Evolutionary conservation across 2,329 filamentous ascomycete genomes (phyloP).

Genomic region (Zelopaecilomyces penicillatus): DNA sequence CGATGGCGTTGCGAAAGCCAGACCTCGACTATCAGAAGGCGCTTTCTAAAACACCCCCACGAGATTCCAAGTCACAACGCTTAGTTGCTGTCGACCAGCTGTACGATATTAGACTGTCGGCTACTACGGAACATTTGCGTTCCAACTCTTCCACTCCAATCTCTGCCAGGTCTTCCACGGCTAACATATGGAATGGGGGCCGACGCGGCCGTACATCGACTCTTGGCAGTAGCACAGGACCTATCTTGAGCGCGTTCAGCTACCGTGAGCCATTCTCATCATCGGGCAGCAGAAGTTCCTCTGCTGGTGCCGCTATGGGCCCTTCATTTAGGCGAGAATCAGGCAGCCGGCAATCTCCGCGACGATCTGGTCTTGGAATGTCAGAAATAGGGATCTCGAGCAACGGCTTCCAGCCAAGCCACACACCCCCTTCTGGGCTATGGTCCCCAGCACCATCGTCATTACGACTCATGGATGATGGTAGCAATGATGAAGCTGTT

Average conservation of each 20-base stretch:
- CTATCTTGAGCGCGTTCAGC: constrained; percentile 26
- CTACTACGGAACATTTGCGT: constrained; percentile 65
- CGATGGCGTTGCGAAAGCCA: constrained; percentile 66
- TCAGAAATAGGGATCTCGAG: constrained; percentile 12
- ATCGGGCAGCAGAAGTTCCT: constrained; percentile 34
- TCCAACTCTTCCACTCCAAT: constrained; percentile 28
- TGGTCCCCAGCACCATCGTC: constrained; percentile 30
- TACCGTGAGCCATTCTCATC: constrained; percentile 35
- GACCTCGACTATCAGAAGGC: constrained; percentile 30
- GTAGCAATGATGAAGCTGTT: constrained; percentile 34
- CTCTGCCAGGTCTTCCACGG: constrained; percentile 25
- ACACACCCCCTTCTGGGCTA: constrained; percentile 19
- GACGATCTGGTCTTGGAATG: constrained; percentile 5
- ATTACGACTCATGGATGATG: constrained; percentile 35
- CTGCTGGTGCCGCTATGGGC: constrained; percentile 30
- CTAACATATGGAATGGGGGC: constrained; percentile 16
- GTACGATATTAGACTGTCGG: constrained; percentile 68
- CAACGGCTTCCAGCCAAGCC: constrained; percentile 14
- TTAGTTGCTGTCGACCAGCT: constrained; percentile 46
- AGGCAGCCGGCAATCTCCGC: constrained; percentile 15
- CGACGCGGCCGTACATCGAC: constrained; percentile 29
- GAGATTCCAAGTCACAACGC: constrained; percentile 16
- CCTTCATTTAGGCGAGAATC: constrained; percentile 21
- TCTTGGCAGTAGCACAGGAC: constrained; percentile 10
- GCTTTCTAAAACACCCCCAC: constrained; percentile 18